These are phyloP conservation scores for Pichia cabralensis DNA, from an alignment of 805 yeast genomes.

Conservation along the genomic window DNA sequence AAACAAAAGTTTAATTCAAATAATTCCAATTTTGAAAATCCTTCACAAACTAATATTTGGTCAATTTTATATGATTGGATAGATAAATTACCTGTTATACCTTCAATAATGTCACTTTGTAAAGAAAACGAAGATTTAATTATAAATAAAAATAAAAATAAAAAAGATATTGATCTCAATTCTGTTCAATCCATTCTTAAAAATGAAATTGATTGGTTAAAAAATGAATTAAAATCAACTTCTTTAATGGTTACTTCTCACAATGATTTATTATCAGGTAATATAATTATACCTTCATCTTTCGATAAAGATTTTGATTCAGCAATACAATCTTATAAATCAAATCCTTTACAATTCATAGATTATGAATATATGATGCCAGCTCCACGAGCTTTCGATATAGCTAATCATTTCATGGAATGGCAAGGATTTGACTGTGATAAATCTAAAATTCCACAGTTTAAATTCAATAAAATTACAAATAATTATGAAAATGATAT, in stretches of 20 bases:
- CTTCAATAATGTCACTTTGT: constrained; percentile 29
- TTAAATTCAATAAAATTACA: neutral
- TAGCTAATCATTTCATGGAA: constrained; percentile 66
- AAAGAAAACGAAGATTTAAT: constrained; percentile 24
- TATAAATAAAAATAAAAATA: constrained; percentile 4
- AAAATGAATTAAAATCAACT: constrained; percentile 27
- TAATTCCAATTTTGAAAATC: neutral
- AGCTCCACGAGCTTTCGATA: constrained; percentile 66
- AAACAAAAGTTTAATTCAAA: constrained; percentile 18
- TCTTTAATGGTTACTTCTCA: constrained; percentile 58
- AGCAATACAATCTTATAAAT: constrained; percentile 11
- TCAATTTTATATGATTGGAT: constrained; percentile 55
- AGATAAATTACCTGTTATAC: constrained; percentile 43
- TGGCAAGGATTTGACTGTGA: constrained; percentile 81
- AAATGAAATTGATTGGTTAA: constrained; percentile 49
- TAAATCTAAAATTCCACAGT: constrained; percentile 41
- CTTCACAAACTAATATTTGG: constrained; percentile 31
- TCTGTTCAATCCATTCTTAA: constrained; percentile 23
- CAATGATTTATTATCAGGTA: constrained; percentile 67
- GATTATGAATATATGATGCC: constrained; percentile 68
- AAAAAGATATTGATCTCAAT: neutral
- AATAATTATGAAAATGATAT: constrained; percentile 34
- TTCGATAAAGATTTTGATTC: neutral
- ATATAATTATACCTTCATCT: constrained; percentile 46
- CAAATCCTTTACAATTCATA: constrained; percentile 44